These are phyloP conservation scores for Graphilbum ipis-grandicollis DNA, from an alignment of 2,329 filamentous ascomycete species.

Conservation along the genomic window DNA sequence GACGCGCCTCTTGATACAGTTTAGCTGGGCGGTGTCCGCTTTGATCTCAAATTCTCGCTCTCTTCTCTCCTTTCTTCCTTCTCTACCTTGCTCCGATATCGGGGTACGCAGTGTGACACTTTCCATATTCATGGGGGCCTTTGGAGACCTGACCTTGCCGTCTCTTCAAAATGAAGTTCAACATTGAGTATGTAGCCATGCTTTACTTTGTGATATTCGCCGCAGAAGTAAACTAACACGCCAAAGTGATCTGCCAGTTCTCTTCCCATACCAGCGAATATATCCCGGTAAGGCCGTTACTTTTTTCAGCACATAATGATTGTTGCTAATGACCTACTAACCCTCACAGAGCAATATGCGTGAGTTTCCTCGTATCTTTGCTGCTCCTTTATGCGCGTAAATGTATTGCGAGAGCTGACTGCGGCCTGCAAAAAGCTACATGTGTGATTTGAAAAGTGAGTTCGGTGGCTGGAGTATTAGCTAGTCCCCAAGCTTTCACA, in stretches of 20 bases:
- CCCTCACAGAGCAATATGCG: slow-evolving; percentile 32
- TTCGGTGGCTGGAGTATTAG: background rate
- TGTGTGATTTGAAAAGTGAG: slow-evolving; percentile 39
- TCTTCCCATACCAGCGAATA: slow-evolving; percentile 41
- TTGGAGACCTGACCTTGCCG: background rate
- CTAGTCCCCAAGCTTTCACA: too few relatives aligned
- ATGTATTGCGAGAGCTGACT: too few relatives aligned
- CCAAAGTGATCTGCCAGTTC: slow-evolving; percentile 32
- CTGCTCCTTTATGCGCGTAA: too few relatives aligned
- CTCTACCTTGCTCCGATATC: too few relatives aligned
- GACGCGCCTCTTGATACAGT: too few relatives aligned
- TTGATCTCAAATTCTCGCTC: too few relatives aligned
- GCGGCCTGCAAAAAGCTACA: slow-evolving; percentile 25
- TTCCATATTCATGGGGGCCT: too few relatives aligned
- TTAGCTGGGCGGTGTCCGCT: too few relatives aligned
- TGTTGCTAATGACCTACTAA: background rate
- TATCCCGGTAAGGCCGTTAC: slow-evolving; percentile 15
- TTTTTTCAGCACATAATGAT: background rate
- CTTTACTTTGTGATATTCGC: background rate
- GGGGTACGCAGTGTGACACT: too few relatives aligned
- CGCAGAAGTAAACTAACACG: background rate
- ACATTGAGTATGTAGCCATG: slow-evolving; percentile 24
- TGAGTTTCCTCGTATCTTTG: too few relatives aligned
- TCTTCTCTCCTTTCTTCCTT: too few relatives aligned
- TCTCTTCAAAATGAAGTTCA: slow-evolving; percentile 27